These are phyloP conservation scores for Kuraishia piskuri DNA, from an alignment of 805 yeast species.

Conservation along the genomic window DNA sequence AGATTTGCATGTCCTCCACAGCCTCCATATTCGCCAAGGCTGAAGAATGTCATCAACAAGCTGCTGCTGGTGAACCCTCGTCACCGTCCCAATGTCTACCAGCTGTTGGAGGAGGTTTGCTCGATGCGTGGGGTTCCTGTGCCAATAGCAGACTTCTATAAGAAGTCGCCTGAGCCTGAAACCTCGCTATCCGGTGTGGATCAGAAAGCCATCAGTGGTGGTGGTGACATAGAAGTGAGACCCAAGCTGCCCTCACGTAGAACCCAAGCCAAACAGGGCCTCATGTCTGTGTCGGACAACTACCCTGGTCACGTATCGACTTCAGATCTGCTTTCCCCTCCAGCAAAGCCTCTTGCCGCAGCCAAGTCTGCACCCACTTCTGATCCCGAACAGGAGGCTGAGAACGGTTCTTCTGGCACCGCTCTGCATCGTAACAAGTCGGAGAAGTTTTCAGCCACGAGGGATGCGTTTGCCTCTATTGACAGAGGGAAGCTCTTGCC, in stretches of 20 bases:
- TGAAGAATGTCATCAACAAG: constrained; percentile 56
- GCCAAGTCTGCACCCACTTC: constrained; percentile 1
- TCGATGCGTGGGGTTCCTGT: constrained; percentile 45
- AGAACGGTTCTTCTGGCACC: neutral
- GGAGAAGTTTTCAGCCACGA: neutral
- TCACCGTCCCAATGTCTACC: constrained; percentile 66
- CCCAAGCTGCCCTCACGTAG: neutral
- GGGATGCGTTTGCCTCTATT: constrained; percentile 35
- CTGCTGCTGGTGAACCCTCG: constrained; percentile 59
- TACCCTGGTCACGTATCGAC: neutral
- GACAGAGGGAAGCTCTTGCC: constrained; percentile 27
- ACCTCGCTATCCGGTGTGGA: constrained; percentile 6
- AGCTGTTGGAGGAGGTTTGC: constrained; percentile 60
- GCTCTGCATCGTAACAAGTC: constrained; percentile 13
- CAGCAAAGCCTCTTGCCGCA: constrained; percentile 1
- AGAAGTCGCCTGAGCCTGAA: constrained; percentile 7
- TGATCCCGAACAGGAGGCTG: neutral
- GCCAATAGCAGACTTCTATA: constrained; percentile 29
- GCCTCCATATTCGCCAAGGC: constrained; percentile 51
- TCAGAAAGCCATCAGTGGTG: constrained; percentile 2
- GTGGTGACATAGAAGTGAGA: neutral
- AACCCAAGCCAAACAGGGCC: neutral
- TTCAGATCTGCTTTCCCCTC: neutral
- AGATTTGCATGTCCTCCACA: constrained; percentile 40
- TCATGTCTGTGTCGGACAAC: constrained; percentile 8